Conservation (phyloP, 805 yeast genomes). For the Kodamaea neixiangensis region DNA sequence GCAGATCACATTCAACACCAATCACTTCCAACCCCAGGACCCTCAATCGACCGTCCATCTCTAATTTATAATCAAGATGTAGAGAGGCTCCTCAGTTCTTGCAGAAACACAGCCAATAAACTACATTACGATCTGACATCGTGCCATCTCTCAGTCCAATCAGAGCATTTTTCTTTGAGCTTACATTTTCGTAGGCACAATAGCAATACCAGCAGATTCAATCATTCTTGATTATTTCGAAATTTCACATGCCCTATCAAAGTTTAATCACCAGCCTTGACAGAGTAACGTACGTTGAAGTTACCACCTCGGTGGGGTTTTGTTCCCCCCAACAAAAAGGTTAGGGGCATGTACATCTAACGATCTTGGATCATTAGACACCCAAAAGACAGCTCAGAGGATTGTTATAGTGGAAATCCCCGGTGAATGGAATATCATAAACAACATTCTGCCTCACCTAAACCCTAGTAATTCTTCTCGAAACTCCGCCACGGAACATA, state of each 20-base stretch:
- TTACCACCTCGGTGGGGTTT: background rate
- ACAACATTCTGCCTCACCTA: too few species aligned
- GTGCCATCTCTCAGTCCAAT: background rate
- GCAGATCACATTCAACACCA: too few species aligned
- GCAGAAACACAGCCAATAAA: background rate
- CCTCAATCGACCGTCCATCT: too few species aligned
- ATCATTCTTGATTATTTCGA: background rate
- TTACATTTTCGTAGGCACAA: background rate
- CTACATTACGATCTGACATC: background rate
- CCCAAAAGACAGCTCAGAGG: too few species aligned
- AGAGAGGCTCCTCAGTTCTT: background rate
- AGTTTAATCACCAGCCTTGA: background rate
- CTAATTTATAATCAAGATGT: background rate
- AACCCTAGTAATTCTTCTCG: too few species aligned
- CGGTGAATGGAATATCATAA: too few species aligned
- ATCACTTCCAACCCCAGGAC: background rate
- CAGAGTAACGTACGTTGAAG: background rate
- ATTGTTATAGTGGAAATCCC: too few species aligned
- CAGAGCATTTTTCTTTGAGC: too few species aligned
- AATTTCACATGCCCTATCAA: background rate
- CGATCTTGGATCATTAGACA: background rate
- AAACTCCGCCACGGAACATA: too few species aligned
- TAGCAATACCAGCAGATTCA: background rate
- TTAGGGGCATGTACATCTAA: background rate
- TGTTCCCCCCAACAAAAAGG: background rate